Conservation (phyloP, 208 protist genomes). For the Angomonas ambiguus region DNA sequence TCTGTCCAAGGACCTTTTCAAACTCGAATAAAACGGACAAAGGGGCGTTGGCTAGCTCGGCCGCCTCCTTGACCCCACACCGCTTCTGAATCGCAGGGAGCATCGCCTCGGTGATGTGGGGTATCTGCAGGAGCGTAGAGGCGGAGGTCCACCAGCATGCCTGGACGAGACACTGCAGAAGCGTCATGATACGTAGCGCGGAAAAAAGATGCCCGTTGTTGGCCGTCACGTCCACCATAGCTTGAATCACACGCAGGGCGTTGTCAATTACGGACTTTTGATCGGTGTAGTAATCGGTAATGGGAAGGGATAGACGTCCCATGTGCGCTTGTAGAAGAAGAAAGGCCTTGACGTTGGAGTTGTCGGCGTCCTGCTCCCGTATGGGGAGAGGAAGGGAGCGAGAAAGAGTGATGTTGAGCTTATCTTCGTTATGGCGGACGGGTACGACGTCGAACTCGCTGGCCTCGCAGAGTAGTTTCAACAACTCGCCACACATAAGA, state of each 20-base stretch:
- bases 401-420: constrained; percentile 91
- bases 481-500: constrained; percentile 55
- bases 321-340: constrained; percentile 98
- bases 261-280: constrained; percentile 97
- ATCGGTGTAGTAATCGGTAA: constrained; percentile 98
- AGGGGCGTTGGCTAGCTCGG: constrained; percentile 75
- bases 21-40: constrained; percentile 34
- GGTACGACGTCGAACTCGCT: constrained; percentile 95
- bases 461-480: constrained; percentile 88
- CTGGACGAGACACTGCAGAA: constrained; percentile 96
- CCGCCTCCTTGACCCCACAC: constrained; percentile 53
- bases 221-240: constrained; percentile 94
- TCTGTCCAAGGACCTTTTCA: constrained; percentile 43
- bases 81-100: constrained; percentile 43
- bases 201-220: constrained; percentile 92
- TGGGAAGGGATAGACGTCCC: constrained; percentile 85
- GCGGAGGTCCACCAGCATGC: constrained; percentile 81
- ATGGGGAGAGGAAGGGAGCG: constrained; percentile 65
- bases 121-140: constrained; percentile 81
- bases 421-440: constrained; percentile 99
- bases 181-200: constrained; percentile 85
- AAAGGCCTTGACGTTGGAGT: constrained; percentile 95
- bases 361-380: constrained; percentile 70
- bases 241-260: constrained; percentile 93
- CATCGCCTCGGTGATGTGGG: constrained; percentile 75